These are phyloP conservation scores for Calonectria honghensis DNA, from an alignment of 2,329 filamentous ascomycete species.

Conservation along the genomic window DNA sequence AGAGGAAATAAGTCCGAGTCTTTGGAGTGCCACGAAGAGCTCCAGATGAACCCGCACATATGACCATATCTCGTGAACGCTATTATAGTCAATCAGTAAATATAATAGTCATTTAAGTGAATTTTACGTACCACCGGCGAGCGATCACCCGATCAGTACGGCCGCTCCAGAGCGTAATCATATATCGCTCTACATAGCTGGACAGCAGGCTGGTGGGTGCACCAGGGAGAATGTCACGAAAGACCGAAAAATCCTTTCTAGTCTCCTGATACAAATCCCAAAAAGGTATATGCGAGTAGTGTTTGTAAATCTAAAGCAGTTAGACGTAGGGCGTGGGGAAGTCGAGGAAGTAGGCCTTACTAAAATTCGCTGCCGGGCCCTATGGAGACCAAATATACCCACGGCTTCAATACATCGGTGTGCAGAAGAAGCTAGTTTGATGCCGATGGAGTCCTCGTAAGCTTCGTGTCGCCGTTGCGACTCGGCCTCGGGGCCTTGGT, in stretches of 20 bases:
- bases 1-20: conserved; percentile 67
- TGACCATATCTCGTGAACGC: conserved; percentile 58
- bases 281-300: conserved; percentile 70
- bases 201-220: conserved; percentile 56
- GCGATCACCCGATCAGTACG: conserved; percentile 49
- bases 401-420: conserved; percentile 62
- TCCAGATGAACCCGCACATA: conserved; percentile 71
- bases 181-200: conserved; percentile 55
- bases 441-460: conserved; percentile 69
- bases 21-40: conserved; percentile 71
- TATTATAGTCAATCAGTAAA: conserved; percentile 47
- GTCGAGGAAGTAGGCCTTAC: conserved; percentile 57
- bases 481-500: conserved; percentile 63
- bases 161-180: conserved; percentile 53
- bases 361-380: conserved; percentile 73
- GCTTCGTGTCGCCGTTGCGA: conserved; percentile 65
- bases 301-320: conserved; percentile 68
- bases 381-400: conserved; percentile 71
- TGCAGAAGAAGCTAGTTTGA: conserved; percentile 60
- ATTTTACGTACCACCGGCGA: conserved; percentile 55
- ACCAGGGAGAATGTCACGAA: conserved; percentile 58
- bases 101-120: neutral
- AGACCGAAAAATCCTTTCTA: conserved; percentile 56
- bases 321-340: conserved; percentile 32
- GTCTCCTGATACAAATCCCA: conserved; percentile 62